phyloP scores from a whole-genome alignment of 164 flowering plant genomes.

The Magnolia changhungtana region DNA sequence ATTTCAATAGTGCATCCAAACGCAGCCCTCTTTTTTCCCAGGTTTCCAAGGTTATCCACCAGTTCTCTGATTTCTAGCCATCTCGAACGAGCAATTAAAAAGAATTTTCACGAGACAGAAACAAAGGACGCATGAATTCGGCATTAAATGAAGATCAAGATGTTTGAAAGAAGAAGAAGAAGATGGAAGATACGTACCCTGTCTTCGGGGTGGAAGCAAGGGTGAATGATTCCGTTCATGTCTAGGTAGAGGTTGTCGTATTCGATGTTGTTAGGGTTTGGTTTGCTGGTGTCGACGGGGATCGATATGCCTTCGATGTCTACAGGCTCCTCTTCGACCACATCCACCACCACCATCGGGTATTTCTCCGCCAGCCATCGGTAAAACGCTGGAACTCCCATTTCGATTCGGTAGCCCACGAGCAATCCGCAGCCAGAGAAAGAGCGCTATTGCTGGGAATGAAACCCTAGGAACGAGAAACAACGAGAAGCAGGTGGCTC shows the following conservation, averaged over 20 bases:
- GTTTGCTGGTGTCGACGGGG: conserved; percentile 81
- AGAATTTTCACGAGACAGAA: too few relatives aligned
- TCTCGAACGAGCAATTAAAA: too few relatives aligned
- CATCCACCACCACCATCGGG: conserved; percentile 73
- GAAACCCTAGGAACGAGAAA: neutral
- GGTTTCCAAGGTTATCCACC: too few relatives aligned
- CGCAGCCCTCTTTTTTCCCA: too few relatives aligned
- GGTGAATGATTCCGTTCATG: conserved; percentile 95
- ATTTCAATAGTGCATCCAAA: too few relatives aligned
- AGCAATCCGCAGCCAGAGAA: neutral
- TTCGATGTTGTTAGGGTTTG: conserved; percentile 79
- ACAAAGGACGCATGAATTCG: too few relatives aligned
- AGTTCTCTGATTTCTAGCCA: too few relatives aligned
- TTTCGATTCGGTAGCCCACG: conserved; percentile 12
- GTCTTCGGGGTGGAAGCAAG: conserved; percentile 97
- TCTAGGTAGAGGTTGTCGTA: conserved; percentile 88
- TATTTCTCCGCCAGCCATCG: conserved; percentile 95
- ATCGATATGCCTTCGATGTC: conserved; percentile 68
- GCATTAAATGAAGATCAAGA: too few relatives aligned
- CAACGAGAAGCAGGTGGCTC: neutral
- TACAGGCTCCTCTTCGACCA: conserved; percentile 74
- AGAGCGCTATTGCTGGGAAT: neutral
- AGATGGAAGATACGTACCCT: conserved; percentile 37
- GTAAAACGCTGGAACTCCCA: conserved; percentile 97
- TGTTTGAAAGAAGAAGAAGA: neutral